Base-by-base conservation (phyloP, 164 flowering plant species). In the Vitis riparia region DNA sequence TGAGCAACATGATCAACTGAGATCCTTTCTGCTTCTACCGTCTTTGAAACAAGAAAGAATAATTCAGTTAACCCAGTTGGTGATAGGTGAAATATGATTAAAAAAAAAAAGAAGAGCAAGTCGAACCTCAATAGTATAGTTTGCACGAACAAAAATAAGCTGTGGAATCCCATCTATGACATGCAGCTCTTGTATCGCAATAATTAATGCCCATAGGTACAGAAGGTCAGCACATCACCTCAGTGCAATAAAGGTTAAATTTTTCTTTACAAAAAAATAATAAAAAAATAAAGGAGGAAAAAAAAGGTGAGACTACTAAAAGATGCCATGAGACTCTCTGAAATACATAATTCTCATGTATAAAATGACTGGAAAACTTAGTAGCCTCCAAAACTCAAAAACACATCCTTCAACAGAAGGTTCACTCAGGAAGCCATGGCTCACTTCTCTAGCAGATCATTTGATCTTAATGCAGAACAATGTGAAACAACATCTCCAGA, bases 1-100 rank as follows among this genome's bases (percentile, higher is more conserved):
- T 95, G 98, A 15, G 99, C 99, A 47, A 93, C 98, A 73, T 95
- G 99, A 83, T 92, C 99, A 72, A 95, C 99, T 30, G 99, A 95
- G 61, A 95, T 93, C 60, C 98, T 65, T 77, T 95, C 99, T 14
- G 99, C 99, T 80, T 95, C 99, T 51, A 95, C 99, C 37, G 99
- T 95, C 99, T 94, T 59, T 56, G 30, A 71, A 70, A 17, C 55
- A 17, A 77, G 57, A 57, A 74, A 51, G 53, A 60, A 47, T 47
- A 11, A 71, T 53, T 66, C 59, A 75, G 53, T 44, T 19, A 48
- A 27, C 9, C 12, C 11, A 62, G 6, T 58, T 63, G 14, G 30
- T 29, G 37, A 63, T 30, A 55, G 15, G 37, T 30, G 30, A 69
- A 10, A 60, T 2, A 63, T 8, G 3, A 27, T 0, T 8, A 16